phyloP scores from a whole-genome alignment of 257 asterid genomes.

The Dorcoceras hygrometricum region DNA sequence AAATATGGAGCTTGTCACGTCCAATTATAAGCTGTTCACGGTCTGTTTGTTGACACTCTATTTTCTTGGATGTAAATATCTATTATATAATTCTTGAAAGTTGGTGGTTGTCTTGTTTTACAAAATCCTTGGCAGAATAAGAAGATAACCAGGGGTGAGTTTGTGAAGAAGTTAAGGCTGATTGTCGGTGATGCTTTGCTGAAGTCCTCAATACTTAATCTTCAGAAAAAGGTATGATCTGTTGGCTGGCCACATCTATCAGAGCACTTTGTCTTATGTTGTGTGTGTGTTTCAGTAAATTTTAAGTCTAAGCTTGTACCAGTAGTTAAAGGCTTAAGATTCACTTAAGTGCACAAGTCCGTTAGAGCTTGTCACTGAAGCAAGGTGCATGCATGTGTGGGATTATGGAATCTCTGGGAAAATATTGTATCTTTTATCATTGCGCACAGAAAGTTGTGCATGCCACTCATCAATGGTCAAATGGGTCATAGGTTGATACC shows the following conservation, averaged over 20 bases:
- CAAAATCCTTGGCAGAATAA: slow-evolving; percentile 44
- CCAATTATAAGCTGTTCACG: slow-evolving; percentile 53
- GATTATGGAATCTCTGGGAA: not conserved
- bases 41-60: slow-evolving; percentile 35
- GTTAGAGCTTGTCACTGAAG: not conserved
- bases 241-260: not conserved
- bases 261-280: not conserved
- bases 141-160: slow-evolving; percentile 59
- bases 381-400: not conserved
- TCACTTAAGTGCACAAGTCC: not conserved
- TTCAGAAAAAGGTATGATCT: slow-evolving; percentile 53
- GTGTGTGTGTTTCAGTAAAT: not conserved
- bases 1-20: slow-evolving; percentile 52
- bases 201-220: slow-evolving; percentile 58
- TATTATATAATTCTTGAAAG: not conserved
- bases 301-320: not conserved
- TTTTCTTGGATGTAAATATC: not conserved
- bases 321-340: not conserved
- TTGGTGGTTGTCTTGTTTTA: slow-evolving; percentile 6
- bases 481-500: not conserved
- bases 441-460: not conserved
- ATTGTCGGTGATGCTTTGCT: slow-evolving; percentile 69
- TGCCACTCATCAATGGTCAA: not conserved
- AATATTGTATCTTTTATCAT: too few relatives aligned
- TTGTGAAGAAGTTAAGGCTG: slow-evolving; percentile 62